Percentiles rank a stretch among this genome's conserved stretches.
These are phyloP conservation scores for Trametes gibbosa DNA, from an alignment of 768 basidiomycete species.

Conservation along the genomic window DNA sequence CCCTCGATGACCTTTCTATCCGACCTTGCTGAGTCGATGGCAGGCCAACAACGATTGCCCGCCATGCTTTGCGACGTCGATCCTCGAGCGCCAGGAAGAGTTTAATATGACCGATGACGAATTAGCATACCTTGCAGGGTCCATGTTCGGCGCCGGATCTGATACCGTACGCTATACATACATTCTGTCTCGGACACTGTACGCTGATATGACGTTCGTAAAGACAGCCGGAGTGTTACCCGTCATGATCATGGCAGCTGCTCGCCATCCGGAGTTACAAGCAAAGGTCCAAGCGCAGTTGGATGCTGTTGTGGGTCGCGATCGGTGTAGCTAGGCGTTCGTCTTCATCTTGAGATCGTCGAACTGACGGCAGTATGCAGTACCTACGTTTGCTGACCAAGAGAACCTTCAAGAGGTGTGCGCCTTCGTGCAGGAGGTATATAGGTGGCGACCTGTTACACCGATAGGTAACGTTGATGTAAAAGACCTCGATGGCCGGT, in stretches of 20 bases:
- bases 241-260: conserved; percentile 37
- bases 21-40: not conserved
- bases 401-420: conserved; percentile 35
- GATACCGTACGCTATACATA: conserved; percentile 34
- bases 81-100: conserved; percentile 37
- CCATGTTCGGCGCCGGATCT: conserved; percentile 43
- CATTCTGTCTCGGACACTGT: not conserved
- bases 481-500: not conserved
- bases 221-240: not conserved
- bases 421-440: conserved; percentile 41
- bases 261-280: conserved; percentile 34
- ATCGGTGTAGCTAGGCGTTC: conserved; percentile 29
- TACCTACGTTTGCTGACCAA: conserved; percentile 41
- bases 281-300: conserved; percentile 36
- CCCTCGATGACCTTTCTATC: not conserved
- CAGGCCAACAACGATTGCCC: conserved; percentile 27
- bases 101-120: conserved; percentile 34
- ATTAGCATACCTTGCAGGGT: conserved; percentile 38
- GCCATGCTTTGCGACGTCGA: conserved; percentile 35
- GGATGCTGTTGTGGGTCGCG: conserved; percentile 36
- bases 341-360: not conserved
- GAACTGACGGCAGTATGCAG: conserved; percentile 17
- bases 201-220: not conserved
- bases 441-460: conserved; percentile 42
- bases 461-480: conserved; percentile 28